Evolutionary conservation across 2,329 filamentous ascomycete genomes (phyloP), one percentile per base, ranked within the genome.

Genomic region (Pyrenochaeta sp.): DNA sequence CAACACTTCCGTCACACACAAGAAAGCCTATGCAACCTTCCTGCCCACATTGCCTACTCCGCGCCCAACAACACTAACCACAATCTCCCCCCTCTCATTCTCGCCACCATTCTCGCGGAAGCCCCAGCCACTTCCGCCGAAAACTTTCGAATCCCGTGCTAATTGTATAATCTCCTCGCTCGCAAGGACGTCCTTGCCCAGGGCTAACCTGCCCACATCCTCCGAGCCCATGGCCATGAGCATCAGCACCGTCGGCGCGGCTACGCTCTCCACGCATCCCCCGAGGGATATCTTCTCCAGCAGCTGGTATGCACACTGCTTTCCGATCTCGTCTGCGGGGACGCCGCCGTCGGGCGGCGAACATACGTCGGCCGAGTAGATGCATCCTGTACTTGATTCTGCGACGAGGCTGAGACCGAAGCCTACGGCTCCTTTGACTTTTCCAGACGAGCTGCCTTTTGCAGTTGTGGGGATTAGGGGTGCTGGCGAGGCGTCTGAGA

Each of bases 151-250:
- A 68, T 99, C 94, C 61, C 94, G 81, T 8, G 89, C 92, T 40
- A 96, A 74, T 35, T 85, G 84, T 43, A 99, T 81, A 39, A 90
- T 78, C 47, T 90, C 87, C 67, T 96, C 90, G 3, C 86, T 88
- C 0, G 85, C 92, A 31, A 97, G 73, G 1, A 96, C 84, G 32
- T 93, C 88, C 60, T 84, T 86, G 21, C 92, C 90, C 45, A 99
- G 68, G 51, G 89, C 83, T 55, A 99, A 71, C 46, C 94, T 82
- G 4, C 94, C 94, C 10, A 99, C 91, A 71, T 99, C 94, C 68
- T 97, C 94, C 1, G 88, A 90, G 0, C 94, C 94, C 94, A 99
- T 97, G 22, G 92, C 90, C 94, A 99, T 99, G 51, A 99, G 77
- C 13, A 86, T 89, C 39, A 99, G 72, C 53, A 96, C 81, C 0